phyloP scores from a whole-genome alignment of 1,284 basidiomycete genomes.

The Puccinia triticina region DNA sequence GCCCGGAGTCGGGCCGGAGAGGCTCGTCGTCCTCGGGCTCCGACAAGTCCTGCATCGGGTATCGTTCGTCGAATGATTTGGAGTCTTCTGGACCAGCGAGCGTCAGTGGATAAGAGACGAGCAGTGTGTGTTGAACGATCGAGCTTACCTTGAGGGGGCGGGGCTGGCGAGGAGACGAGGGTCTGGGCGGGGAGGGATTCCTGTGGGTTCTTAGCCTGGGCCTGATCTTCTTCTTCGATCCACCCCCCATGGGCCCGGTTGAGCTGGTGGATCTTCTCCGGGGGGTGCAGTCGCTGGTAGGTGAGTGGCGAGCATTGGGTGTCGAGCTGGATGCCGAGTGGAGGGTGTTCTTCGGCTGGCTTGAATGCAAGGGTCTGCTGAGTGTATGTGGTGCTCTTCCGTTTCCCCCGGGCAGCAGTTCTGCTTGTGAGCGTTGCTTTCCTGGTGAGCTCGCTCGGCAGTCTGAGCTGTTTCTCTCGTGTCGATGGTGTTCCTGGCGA shows the following conservation, averaged over 20 bases:
- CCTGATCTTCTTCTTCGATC: no score
- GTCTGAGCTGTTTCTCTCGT: not conserved
- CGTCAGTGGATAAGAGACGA: not conserved
- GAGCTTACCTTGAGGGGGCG: not conserved
- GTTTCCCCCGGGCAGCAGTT: not conserved
- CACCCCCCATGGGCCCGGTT: conserved; percentile 33
- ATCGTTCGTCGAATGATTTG: not conserved
- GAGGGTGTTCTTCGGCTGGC: no score
- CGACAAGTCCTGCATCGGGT: not conserved
- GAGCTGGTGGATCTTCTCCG: conserved; percentile 26
- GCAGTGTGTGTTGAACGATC: not conserved
- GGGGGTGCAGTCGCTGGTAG: conserved; percentile 27
- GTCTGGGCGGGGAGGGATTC: no score
- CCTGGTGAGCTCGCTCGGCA: not conserved
- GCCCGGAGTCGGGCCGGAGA: not conserved
- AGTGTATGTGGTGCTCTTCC: not conserved
- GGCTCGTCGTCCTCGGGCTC: not conserved
- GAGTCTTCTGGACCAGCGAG: no score
- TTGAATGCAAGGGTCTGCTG: not conserved
- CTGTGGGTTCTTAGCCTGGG: no score
- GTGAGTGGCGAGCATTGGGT: conserved; percentile 36
- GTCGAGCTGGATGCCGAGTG: not conserved
- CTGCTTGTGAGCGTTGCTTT: not conserved
- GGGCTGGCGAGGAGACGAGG: not conserved
- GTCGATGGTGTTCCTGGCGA: not conserved